These are phyloP conservation scores for Chlorella sp. DNA, from an alignment of 139 green algal species.

Conservation along the genomic window DNA sequence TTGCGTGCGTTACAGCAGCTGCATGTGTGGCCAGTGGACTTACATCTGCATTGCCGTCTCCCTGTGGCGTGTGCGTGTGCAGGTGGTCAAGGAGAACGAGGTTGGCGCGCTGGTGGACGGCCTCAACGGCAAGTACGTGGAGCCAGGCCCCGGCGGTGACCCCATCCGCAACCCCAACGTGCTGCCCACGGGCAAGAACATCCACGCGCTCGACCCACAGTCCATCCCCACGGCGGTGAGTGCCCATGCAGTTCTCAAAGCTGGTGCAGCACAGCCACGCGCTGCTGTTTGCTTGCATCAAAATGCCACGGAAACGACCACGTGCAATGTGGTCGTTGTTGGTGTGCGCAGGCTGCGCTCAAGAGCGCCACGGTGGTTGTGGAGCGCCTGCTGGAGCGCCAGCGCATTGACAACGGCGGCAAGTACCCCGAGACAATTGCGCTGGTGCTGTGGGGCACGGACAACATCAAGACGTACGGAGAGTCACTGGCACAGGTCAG, in stretches of 20 bases:
- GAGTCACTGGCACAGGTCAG: conserved; percentile 90
- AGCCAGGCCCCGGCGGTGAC: conserved; percentile 95
- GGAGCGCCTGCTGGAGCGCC: conserved; percentile 89
- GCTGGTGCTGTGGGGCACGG: conserved; percentile 98
- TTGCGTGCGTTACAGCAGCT: neutral
- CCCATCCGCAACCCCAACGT: conserved; percentile 97
- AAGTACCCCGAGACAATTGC: conserved; percentile 96
- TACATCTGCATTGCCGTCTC: neutral
- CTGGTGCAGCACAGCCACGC: too few relatives aligned
- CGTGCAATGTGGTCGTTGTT: neutral
- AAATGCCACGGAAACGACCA: neutral
- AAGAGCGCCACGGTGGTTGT: conserved; percentile 84
- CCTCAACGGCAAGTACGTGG: conserved; percentile 85
- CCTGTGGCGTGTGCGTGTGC: neutral
- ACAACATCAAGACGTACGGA: conserved; percentile 99
- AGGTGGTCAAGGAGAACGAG: conserved; percentile 99
- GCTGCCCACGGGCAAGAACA: conserved; percentile 99
- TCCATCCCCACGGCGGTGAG: conserved; percentile 76
- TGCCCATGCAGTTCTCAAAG: too few relatives aligned
- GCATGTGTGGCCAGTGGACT: neutral
- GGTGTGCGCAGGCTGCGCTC: conserved; percentile 46
- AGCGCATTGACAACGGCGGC: conserved; percentile 82
- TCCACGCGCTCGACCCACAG: conserved; percentile 98
- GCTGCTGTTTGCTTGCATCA: neutral
- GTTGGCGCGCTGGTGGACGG: conserved; percentile 84